Conservation (phyloP, 139 green algal species). For the Micractinium sp. region DNA sequence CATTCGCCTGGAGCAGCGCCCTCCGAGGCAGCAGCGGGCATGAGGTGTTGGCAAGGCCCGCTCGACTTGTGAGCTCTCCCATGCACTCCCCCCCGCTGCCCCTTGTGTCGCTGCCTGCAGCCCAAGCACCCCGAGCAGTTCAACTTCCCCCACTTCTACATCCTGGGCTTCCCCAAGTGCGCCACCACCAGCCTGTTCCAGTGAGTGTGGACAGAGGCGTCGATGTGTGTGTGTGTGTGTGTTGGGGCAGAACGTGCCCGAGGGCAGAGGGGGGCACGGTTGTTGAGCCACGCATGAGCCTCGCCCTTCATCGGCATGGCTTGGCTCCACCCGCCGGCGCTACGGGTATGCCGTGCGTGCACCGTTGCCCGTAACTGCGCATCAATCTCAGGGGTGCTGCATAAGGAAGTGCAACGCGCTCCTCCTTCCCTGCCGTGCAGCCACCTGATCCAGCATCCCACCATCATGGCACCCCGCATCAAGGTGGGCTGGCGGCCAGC, state of each 20-base stretch:
- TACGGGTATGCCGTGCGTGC: no score
- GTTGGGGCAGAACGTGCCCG: no score
- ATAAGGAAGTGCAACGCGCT: background rate
- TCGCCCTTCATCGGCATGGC: no score
- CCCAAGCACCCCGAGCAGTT: constrained; percentile 12
- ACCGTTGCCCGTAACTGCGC: no score
- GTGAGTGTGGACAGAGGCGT: no score
- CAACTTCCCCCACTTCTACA: constrained; percentile 24
- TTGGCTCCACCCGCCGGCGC: no score
- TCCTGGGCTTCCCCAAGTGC: constrained; percentile 22
- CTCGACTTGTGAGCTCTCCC: no score
- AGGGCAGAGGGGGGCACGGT: no score
- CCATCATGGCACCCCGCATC: constrained; percentile 8
- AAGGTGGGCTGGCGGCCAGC: background rate
- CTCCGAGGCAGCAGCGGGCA: background rate
- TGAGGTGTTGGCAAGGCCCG: background rate
- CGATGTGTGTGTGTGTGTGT: no score
- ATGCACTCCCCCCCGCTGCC: background rate
- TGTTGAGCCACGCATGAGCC: no score
- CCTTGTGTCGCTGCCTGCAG: background rate
- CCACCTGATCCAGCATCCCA: constrained; percentile 22
- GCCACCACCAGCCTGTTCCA: constrained; percentile 26
- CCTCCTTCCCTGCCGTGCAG: background rate
- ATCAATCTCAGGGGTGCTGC: no score
- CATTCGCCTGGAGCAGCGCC: no score